Percentiles rank a stretch among this genome's conserved stretches.
phyloP scores from a whole-genome alignment of 2,329 filamentous ascomycete species.

The Blastomyces gilchristii region DNA sequence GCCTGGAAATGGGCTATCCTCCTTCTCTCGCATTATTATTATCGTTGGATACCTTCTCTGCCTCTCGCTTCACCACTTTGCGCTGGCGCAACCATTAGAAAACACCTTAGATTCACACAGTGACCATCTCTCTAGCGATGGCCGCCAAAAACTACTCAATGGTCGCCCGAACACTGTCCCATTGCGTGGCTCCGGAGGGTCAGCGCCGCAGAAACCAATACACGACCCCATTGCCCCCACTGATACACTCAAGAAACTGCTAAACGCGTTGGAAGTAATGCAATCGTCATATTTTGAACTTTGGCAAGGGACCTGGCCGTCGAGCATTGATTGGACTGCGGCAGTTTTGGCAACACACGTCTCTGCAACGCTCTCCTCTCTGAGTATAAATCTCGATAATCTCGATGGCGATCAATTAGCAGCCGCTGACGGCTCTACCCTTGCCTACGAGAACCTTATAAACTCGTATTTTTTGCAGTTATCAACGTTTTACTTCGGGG shows the following conservation, averaged over 20 bases:
- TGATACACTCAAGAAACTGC: conserved; percentile 33
- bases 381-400: conserved; percentile 47
- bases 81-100: conserved; percentile 23
- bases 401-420: conserved; percentile 25
- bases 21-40: conserved; percentile 8
- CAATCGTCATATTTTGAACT: conserved; percentile 68
- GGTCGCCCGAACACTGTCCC: conserved; percentile 11
- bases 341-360: conserved; percentile 75
- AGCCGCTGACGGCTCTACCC: conserved; percentile 15
- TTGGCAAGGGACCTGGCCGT: conserved; percentile 73
- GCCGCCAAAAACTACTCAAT: conserved; percentile 10
- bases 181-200: conserved; percentile 12
- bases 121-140: conserved; percentile 14
- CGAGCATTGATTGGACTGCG: conserved; percentile 84
- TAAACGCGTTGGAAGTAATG: conserved; percentile 61
- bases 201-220: conserved; percentile 17
- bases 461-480: conserved; percentile 71
- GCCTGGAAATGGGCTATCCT: conserved; percentile 2
- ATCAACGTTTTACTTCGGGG: conserved; percentile 72
- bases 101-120: conserved; percentile 16
- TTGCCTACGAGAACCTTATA: conserved; percentile 64
- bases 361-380: conserved; percentile 59
- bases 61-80: conserved; percentile 21
- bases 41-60: conserved; percentile 13
- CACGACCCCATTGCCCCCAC: conserved; percentile 11